A percentile compares a stretch with the other conserved stretches of the same genome.
phyloP scores from a whole-genome alignment of 2,329 filamentous ascomycete genomes.

The Xylaria hypoxylon region DNA sequence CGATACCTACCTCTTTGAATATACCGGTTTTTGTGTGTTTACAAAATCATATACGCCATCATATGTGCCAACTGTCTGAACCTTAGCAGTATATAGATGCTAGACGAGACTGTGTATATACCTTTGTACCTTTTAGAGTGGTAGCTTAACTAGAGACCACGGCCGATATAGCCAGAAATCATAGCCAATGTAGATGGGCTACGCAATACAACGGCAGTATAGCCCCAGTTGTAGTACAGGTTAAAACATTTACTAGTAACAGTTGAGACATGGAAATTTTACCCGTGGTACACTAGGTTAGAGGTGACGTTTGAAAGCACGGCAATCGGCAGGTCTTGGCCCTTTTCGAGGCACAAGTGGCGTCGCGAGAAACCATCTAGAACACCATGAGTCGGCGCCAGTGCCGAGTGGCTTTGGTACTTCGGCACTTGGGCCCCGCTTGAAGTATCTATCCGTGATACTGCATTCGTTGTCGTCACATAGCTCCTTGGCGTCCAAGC shows the following conservation, averaged over 20 bases:
- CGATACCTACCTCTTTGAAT: too few species aligned
- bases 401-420: constrained; percentile 2
- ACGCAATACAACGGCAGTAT: background rate
- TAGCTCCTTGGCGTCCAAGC: constrained; percentile 10
- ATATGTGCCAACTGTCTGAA: too few species aligned
- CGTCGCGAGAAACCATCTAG: constrained; percentile 2
- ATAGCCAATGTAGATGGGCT: too few species aligned
- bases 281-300: background rate
- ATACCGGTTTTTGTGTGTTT: too few species aligned
- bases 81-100: too few species aligned
- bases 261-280: constrained; percentile 1
- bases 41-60: too few species aligned
- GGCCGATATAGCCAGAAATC: too few species aligned
- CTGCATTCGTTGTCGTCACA: constrained; percentile 7
- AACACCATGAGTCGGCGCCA: constrained; percentile 2
- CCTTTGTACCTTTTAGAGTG: too few species aligned
- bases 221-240: background rate
- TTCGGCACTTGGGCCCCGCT: constrained; percentile 4
- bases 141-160: too few species aligned
- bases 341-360: background rate
- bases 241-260: background rate
- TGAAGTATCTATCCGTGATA: constrained; percentile 6
- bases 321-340: constrained; percentile 27
- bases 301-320: constrained; percentile 3
- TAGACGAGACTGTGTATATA: too few species aligned